Percentiles rank a stretch among this genome's conserved stretches.
phyloP scores from a whole-genome alignment of 1,139 yeast genomes.

The Geotrichum bryndzae region DNA sequence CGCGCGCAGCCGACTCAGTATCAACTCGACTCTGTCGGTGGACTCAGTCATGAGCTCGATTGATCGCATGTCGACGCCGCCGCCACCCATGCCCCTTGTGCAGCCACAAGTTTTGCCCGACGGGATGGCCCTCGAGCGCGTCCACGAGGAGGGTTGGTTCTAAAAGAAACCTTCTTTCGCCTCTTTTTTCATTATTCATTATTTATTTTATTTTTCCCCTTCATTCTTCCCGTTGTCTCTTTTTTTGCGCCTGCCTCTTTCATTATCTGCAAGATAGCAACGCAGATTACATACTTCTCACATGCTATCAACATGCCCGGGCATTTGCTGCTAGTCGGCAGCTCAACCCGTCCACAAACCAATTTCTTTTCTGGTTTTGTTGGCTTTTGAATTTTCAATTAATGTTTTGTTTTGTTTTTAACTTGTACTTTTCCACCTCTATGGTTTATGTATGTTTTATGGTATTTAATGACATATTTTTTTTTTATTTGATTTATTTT shows the following conservation, averaged over 20 bases:
- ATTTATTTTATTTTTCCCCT: neutral
- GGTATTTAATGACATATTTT: no score
- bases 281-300: neutral
- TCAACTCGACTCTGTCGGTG: conserved; percentile 6
- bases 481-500: no score
- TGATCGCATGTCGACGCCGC: neutral
- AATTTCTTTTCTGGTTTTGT: neutral
- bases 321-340: no score
- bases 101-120: neutral
- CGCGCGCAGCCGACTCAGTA: conserved; percentile 11
- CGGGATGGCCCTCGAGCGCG: conserved; percentile 1
- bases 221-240: neutral
- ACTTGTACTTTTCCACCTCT: neutral
- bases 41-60: neutral
- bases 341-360: no score
- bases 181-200: neutral
- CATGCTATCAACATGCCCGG: no score
- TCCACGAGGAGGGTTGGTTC: conserved; percentile 16
- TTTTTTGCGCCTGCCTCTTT: neutral
- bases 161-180: neutral
- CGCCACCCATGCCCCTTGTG: neutral
- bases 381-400: no score
- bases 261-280: neutral
- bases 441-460: no score
- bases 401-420: neutral